Evolutionary conservation across 2,329 filamentous ascomycete species (phyloP).

Genomic region (Colletotrichum cereale): DNA sequence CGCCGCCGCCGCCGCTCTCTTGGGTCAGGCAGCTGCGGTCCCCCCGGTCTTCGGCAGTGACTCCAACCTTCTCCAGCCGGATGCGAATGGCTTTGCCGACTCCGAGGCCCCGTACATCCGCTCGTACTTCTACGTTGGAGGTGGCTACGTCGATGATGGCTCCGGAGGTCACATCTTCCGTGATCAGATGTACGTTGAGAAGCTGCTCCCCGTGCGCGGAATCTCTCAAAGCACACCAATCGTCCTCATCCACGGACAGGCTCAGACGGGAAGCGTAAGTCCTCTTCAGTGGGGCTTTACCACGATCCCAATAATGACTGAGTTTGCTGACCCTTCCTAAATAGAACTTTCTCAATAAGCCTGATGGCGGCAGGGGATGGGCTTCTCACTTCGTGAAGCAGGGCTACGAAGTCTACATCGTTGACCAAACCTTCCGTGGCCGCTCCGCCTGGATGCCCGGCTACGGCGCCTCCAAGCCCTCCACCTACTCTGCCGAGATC

Average conservation of each 20-base stretch:
- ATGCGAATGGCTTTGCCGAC: slow-evolving; percentile 4
- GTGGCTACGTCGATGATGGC: slow-evolving; percentile 49
- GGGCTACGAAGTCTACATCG: slow-evolving; percentile 62
- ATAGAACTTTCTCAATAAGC: slow-evolving; percentile 61
- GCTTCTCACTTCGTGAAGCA: slow-evolving; percentile 59
- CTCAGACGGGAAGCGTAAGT: slow-evolving; percentile 55
- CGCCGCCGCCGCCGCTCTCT: slow-evolving; percentile 26
- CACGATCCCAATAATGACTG: background rate
- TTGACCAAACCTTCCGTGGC: slow-evolving; percentile 60
- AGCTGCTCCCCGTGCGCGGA: slow-evolving; percentile 51
- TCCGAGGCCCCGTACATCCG: slow-evolving; percentile 43
- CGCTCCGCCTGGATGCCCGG: slow-evolving; percentile 57
- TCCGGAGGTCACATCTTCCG: slow-evolving; percentile 48
- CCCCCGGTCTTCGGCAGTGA: background rate
- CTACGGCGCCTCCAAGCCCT: slow-evolving; percentile 43
- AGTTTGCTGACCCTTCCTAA: slow-evolving; percentile 14
- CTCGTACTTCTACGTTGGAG: slow-evolving; percentile 53
- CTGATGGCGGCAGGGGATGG: slow-evolving; percentile 61
- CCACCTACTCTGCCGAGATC: slow-evolving; percentile 50
- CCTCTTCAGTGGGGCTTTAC: background rate
- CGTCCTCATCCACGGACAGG: slow-evolving; percentile 58
- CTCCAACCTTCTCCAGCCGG: background rate
- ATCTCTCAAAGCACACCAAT: slow-evolving; percentile 49
- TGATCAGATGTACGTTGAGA: slow-evolving; percentile 68
- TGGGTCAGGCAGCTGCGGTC: slow-evolving; percentile 30